These are phyloP conservation scores for Tetrahymena malaccensis DNA, from an alignment of 73 alveolate species.

Conservation along the genomic window DNA sequence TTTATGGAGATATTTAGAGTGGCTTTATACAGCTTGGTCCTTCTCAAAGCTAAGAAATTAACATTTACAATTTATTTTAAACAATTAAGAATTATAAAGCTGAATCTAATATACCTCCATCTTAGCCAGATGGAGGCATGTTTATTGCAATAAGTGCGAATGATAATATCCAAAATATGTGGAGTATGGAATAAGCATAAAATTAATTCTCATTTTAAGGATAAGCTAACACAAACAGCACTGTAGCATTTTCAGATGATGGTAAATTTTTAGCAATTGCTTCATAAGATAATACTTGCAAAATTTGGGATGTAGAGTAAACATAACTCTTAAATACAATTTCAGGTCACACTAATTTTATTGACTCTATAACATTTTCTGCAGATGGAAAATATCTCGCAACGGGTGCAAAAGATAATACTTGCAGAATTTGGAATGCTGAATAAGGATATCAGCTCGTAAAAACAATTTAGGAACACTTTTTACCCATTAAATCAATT, in stretches of 20 bases:
- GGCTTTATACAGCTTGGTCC: background rate
- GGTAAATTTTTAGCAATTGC: background rate
- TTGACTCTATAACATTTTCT: background rate
- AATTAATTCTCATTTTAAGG: no score
- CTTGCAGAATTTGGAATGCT: background rate
- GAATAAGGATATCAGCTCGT: background rate
- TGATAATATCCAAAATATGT: no score
- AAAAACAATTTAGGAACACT: background rate
- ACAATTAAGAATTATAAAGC: no score
- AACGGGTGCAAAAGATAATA: background rate
- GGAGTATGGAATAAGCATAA: no score
- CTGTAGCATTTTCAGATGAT: background rate
- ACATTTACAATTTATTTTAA: no score
- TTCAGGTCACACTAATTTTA: background rate
- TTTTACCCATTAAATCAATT: no score
- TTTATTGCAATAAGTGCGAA: no score
- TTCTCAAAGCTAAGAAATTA: background rate
- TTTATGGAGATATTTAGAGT: background rate
- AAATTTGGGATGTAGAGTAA: background rate
- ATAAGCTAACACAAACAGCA: no score
- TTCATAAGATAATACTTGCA: background rate
- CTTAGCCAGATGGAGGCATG: no score
- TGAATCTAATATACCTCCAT: no score
- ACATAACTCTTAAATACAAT: no score
- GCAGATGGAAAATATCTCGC: background rate